Evolutionary conservation across 495 filamentous ascomycete genomes (phyloP), one percentile per base, ranked within the genome.

Genomic region (Bryoglossum gracile): DNA sequence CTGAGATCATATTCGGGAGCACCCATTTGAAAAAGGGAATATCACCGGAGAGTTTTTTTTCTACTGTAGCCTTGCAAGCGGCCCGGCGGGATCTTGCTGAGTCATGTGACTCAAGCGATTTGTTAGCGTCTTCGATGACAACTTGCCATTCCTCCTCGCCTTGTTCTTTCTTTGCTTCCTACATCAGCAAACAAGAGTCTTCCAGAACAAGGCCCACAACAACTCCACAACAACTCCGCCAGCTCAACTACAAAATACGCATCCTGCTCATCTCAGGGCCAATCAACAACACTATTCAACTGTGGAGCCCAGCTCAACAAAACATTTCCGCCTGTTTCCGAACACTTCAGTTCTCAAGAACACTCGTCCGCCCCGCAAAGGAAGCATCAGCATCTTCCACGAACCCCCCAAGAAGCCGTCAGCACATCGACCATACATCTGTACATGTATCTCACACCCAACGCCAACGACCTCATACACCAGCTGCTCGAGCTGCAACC

Each of bases 401-500:
- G 16, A 45, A 26, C 10, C 24, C 47, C 10, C 41, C 54, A 51
- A 45, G 54, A 51, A 54, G 54, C 54, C 51, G 50, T 51, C 50
- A 51, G 43, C 52, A 50, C 26, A 56, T 53, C 43, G 34, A 58
- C 46, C 33, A 58, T 54, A 61, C 55, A 61, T 45, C 66, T 67
- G 63, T 87, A 75, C 83, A 87, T 87, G 83, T 87, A 86, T 87
- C 81, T 65, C 62, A 63, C 80, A 82, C 76, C 77, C 77, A 74
- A 74, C 77, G 77, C 72, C 75, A 77, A 80, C 76, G 68, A 75
- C 75, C 78, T 80, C 74, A 74, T 82, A 81, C 78, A 86, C 81
- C 81, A 83, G 68, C 83, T 86, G 78, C 78, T 84, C 75, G 83
- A 85, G 86, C 86, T 89, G 87, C 86, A 88, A 79, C 70, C 82